A percentile compares a stretch with the other conserved stretches of the same genome.
phyloP scores from a whole-genome alignment of 2,329 filamentous ascomycete genomes.

The Raffaelea ambrosiae region DNA sequence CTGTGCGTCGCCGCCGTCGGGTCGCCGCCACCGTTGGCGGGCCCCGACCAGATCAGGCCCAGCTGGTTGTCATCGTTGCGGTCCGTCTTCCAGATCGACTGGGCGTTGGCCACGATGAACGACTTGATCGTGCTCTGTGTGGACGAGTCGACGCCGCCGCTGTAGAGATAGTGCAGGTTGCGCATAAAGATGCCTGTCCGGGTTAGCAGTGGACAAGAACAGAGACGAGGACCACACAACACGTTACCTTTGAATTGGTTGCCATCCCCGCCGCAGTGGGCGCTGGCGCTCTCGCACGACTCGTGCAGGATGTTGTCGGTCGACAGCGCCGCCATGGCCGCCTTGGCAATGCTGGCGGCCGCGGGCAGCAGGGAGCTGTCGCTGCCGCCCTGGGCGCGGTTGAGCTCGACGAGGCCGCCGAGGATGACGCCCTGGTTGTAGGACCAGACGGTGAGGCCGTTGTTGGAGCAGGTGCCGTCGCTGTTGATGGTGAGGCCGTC shows the following conservation, averaged over 20 bases:
- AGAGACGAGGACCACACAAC: neutral
- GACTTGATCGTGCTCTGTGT: conserved; percentile 29
- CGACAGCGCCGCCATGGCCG: conserved; percentile 37
- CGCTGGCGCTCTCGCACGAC: conserved; percentile 35
- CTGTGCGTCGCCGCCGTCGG: conserved; percentile 53
- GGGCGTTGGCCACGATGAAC: conserved; percentile 53
- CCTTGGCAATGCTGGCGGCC: conserved; percentile 40
- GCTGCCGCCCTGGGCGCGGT: conserved; percentile 26
- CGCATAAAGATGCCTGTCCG: conserved; percentile 48
- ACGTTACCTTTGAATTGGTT: conserved; percentile 53
- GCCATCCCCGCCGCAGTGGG: conserved; percentile 38
- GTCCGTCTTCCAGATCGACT: conserved; percentile 55
- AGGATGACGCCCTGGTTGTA: conserved; percentile 51
- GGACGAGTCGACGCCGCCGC: conserved; percentile 32
- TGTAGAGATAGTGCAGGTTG: conserved; percentile 50
- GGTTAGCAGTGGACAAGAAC: neutral
- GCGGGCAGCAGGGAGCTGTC: conserved; percentile 30
- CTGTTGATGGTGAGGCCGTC: conserved; percentile 38
- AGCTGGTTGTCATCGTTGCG: conserved; percentile 42
- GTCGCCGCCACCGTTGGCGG: conserved; percentile 29
- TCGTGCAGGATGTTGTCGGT: conserved; percentile 42
- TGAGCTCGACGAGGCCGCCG: conserved; percentile 42
- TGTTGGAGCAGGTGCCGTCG: conserved; percentile 37
- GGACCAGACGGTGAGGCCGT: conserved; percentile 36
- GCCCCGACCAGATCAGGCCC: conserved; percentile 58